Evolutionary conservation across 345 rosid species (phyloP), one percentile per base, ranked within the genome.

Genomic region (Populus ilicifolia): DNA sequence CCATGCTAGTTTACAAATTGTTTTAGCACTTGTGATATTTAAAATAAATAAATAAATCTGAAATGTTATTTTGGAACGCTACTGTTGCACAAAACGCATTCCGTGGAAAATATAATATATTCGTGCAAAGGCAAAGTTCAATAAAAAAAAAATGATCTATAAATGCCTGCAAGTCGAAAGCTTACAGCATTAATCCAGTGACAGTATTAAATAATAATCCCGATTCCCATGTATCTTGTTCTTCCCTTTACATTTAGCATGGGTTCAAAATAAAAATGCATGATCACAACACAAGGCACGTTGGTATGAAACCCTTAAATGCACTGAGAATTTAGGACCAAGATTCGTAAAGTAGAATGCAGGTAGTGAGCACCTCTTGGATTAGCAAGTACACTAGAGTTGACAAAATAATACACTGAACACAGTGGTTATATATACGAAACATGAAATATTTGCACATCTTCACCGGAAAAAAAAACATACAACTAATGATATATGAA

Each of bases 351-450:
- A 43, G 12, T 43, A 43, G 46, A 14, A 43, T 43, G 62, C 62
- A n/a, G 8, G 62, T 8, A 21, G 25, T 8, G 9, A 23, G 62
- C 27, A 56, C 62, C 62, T 56, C 23, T 8, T 56, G 62, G 23
- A 54, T 54, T 54, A 8, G 62, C 27, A 21, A 54, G 25, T 54
- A 54, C 25, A 56, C 62, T 12, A n/a, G 0, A 10, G n/a, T 21
- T 3, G 10, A 56, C n/a, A n/a, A 7, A 56, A 10, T 14, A 59
- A 30, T 43, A 9, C 5, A 27, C 54, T 41, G 8, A 46, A 70
- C 62, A 48, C 52, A 48, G 36, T 29, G 63, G 25, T 72, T 72
- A 61, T 65, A 56, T 73, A 52, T 52, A 59, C 27, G 63, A n/a
- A 17, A 29, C 52, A 23, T 39, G 54, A 69, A 61, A 54, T 61